Evolutionary conservation across 306 rosid genomes (phyloP).

Genomic region (Rosa multiflora): DNA sequence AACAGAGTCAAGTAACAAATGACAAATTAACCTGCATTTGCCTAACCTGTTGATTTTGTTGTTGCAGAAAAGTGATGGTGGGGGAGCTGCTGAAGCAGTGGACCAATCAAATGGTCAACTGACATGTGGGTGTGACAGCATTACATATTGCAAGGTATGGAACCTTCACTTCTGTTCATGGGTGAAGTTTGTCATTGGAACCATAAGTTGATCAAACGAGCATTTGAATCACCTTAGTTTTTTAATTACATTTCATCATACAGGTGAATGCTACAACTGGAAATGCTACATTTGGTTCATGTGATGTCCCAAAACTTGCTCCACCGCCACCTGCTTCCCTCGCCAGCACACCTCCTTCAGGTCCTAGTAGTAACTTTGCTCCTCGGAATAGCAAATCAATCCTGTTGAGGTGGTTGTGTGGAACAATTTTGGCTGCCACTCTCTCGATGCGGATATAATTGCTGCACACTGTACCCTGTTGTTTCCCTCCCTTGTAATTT

Average conservation of each 20-base stretch:
- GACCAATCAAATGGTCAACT: conserved; percentile 90
- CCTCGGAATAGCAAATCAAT: conserved; percentile 30
- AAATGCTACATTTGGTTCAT: conserved; percentile 53
- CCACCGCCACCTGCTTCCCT: conserved; percentile 89
- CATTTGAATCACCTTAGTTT: background rate
- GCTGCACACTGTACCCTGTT: conserved; percentile 12
- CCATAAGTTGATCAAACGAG: background rate
- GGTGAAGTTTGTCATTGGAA: background rate
- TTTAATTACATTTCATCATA: background rate
- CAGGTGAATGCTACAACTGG: conserved; percentile 66
- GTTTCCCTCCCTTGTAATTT: conserved; percentile 10
- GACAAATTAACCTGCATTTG: background rate
- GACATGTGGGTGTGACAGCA: conserved; percentile 85
- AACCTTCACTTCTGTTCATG: conserved; percentile 9
- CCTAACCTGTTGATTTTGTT: background rate
- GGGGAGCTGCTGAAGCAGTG: conserved; percentile 92
- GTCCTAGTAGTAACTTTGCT: conserved; percentile 30
- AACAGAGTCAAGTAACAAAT: background rate
- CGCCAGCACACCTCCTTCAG: conserved; percentile 5
- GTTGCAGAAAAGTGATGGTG: conserved; percentile 85
- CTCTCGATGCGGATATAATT: conserved; percentile 38
- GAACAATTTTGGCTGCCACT: conserved; percentile 38
- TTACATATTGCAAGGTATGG: conserved; percentile 91
- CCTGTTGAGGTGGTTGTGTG: conserved; percentile 38
- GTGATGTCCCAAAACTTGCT: conserved; percentile 73